phyloP scores from a whole-genome alignment of 352 stramenopile genomes.

The Pythium rishiriense region DNA sequence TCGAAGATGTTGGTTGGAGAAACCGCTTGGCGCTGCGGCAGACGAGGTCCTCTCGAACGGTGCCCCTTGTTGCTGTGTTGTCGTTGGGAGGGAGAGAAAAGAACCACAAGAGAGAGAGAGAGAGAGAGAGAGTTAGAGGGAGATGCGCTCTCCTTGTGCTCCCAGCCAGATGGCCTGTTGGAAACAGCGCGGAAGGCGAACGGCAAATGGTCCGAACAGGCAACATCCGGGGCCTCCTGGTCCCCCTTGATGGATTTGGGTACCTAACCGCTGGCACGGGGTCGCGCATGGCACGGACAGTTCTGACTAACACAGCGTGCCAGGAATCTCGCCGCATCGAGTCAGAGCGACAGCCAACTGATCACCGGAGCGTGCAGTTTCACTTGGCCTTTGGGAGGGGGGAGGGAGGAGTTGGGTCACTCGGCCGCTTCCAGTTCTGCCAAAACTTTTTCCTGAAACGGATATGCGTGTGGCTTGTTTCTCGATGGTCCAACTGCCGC shows the following conservation, averaged over 20 bases:
- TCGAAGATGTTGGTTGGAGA: background rate
- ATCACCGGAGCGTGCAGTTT: background rate
- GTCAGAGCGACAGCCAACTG: background rate
- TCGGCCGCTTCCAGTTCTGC: background rate
- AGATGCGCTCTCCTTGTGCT: background rate
- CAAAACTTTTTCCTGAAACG: background rate
- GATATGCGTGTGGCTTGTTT: background rate
- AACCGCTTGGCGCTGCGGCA: background rate
- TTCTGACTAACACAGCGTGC: background rate
- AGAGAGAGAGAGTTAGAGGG: background rate
- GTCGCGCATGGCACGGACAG: background rate
- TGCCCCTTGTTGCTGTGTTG: background rate
- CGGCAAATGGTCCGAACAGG: conserved; percentile 7
- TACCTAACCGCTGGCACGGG: background rate
- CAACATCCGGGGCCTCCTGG: background rate
- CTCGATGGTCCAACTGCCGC: too few relatives aligned
- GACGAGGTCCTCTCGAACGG: background rate
- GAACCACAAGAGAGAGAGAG: conserved; percentile 7
- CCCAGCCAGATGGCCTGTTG: conserved; percentile 5
- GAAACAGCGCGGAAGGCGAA: conserved; percentile 7
- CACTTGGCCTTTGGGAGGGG: too few relatives aligned
- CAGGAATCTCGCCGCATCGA: background rate
- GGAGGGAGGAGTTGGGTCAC: background rate
- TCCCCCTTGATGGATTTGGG: background rate
- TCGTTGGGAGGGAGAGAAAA: conserved; percentile 1